Evolutionary conservation across 306 rosid genomes (phyloP), one percentile per base, ranked within the genome.

Genomic region (Astragalus membranaceus): DNA sequence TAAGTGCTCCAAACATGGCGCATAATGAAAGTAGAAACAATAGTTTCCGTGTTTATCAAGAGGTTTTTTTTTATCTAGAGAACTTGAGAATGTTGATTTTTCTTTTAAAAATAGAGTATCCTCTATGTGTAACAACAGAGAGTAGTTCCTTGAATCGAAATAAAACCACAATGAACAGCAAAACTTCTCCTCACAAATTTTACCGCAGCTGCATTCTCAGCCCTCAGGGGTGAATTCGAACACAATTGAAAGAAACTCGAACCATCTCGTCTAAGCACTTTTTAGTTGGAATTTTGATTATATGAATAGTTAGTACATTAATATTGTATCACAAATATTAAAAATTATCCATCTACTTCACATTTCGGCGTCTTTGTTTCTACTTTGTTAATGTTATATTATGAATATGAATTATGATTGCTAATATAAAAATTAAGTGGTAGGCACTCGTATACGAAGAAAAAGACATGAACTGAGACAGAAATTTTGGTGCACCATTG

Each of bases 1-100:
- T 15, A 65, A 69, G 78, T 80, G 82, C 76, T 62, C 69, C 56
- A 56, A 76, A 76, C 66, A 77, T 64, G 82, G 84, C 72, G 77
- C 86, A 67, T 53, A 61, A 43, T 35, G 17, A 73, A 67, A 35
- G 47, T 46, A 13, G 44, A 52, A 70, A 50, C 49, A 46, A 46
- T 3, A 49, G 67, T 10, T 81, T 75, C 66, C 69, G 69, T 64
- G 78, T 47, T 39, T 39, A 15, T 10, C 48, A 80, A 57, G 33
- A 69, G 33, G 64, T 63, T 52, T 49, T 9, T n/a, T n/a, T n/a
- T n/a, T n/a, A n/a, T n/a, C n/a, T n/a, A n/a, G n/a, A n/a, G n/a
- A 8, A 69, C 58, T 49, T 9, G 10, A 39, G 52, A 37, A 6
- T 37, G 10, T n/a, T n/a, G n/a, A n/a, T n/a, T n/a, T n/a, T n/a